A percentile compares a stretch with the other conserved stretches of the same genome.
Conservation (phyloP, 2,329 filamentous ascomycete genomes). For the Alternaria gaisen region DNA sequence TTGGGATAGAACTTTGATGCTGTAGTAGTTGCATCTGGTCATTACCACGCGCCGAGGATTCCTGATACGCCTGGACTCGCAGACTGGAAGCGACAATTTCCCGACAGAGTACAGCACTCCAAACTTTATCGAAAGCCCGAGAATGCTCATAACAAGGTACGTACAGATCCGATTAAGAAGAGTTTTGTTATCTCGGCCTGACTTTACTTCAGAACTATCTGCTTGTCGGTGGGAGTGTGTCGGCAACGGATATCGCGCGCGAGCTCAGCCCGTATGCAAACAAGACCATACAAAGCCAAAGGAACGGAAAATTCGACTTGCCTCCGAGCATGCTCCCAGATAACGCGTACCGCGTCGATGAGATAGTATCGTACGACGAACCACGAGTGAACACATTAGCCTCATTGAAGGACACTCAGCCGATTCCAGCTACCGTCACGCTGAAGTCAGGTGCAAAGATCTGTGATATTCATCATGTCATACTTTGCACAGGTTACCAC, state of each 20-base stretch:
- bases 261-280: constrained; percentile 59
- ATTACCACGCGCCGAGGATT: constrained; percentile 62
- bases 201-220: constrained; percentile 55
- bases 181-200: neutral
- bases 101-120: constrained; percentile 59
- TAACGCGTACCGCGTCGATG: constrained; percentile 62
- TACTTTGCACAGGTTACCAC: constrained; percentile 75
- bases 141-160: constrained; percentile 60
- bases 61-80: constrained; percentile 60
- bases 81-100: constrained; percentile 58
- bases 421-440: constrained; percentile 61
- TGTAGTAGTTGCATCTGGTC: constrained; percentile 63
- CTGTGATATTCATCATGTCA: constrained; percentile 66
- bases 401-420: constrained; percentile 27
- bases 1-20: constrained; percentile 56
- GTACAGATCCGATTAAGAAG: too few species aligned
- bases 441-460: constrained; percentile 64
- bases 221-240: constrained; percentile 65
- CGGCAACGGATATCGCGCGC: constrained; percentile 63
- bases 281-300: constrained; percentile 64
- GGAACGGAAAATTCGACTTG: constrained; percentile 69
- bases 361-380: constrained; percentile 59
- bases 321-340: constrained; percentile 63
- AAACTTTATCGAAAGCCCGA: constrained; percentile 61
- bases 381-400: neutral